Percentiles rank a stretch among this genome's conserved stretches.
Conservation (phyloP, 1,284 basidiomycete species). For the Ustilago esculenta region DNA sequence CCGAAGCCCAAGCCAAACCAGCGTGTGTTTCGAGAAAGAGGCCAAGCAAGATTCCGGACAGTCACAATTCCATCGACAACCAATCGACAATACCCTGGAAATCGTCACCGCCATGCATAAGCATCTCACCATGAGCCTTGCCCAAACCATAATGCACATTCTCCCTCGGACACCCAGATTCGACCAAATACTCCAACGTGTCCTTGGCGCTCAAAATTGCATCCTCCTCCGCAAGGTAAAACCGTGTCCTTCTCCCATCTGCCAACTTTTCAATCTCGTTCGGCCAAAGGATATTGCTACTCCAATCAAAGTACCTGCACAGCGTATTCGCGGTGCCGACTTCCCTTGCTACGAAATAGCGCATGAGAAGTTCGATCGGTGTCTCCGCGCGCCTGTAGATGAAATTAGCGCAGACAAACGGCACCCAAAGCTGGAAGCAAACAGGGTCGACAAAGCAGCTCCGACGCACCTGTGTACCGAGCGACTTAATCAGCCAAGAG, state of each 20-base stretch:
- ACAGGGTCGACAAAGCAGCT: conserved; percentile 64
- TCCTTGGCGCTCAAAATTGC: conserved; percentile 51
- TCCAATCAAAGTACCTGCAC: conserved; percentile 61
- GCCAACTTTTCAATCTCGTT: conserved; percentile 51
- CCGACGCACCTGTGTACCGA: conserved; percentile 39
- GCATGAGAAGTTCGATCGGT: conserved; percentile 57
- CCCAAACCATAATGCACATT: conserved; percentile 28
- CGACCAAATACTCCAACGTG: conserved; percentile 50
- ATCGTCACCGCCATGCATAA: conserved; percentile 50
- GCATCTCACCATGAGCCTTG: conserved; percentile 52
- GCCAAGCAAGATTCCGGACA: too few relatives aligned
- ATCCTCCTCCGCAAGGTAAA: conserved; percentile 59
- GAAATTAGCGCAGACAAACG: conserved; percentile 58
- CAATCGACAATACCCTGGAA: conserved; percentile 37
- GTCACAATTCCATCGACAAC: conserved; percentile 30
- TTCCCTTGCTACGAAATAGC: conserved; percentile 61
- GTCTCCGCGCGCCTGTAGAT: conserved; percentile 54
- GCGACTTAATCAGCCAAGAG: conserved; percentile 59
- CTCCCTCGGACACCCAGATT: conserved; percentile 43
- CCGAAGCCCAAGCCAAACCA: too few relatives aligned
- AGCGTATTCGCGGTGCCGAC: conserved; percentile 56
- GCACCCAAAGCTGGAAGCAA: conserved; percentile 62
- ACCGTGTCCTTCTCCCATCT: conserved; percentile 28
- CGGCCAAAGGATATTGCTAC: conserved; percentile 58
- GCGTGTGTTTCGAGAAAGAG: too few relatives aligned